Evolutionary conservation across 768 basidiomycete genomes (phyloP), one percentile per base, ranked within the genome.

Genomic region (Clitopilus passeckerianus): DNA sequence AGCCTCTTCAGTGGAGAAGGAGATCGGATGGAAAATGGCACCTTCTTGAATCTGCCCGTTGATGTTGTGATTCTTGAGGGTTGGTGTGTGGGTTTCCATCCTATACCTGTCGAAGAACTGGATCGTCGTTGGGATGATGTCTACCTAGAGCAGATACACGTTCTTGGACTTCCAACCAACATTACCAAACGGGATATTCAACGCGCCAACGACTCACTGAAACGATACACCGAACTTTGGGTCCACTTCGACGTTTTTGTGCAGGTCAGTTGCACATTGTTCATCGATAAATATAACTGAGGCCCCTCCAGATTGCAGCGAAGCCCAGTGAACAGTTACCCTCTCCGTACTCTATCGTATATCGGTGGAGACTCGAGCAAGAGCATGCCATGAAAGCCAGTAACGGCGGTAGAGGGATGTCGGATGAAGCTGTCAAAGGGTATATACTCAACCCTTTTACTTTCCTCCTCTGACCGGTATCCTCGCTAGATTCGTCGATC

Each of bases 1-100:
- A 90, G 89, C 63, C 70, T 89, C 46, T 85, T 82, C 66, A 71
- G 74, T 37, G 96, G 96, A 1, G 80, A 91, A 72, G 96, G 96
- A 0, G 96, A 98, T 71, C 86, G 96, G 14, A 66, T 84, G 1
- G 63, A 66, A 34, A 66, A 74, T 35, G 81, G 83, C 15, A 68
- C 72, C 0, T 63, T 75, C 1, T 75, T 93, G 6, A 63, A 67
- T 12, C 75, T 62, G 68, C 71, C 54, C 66, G 77, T 67, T 5
- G 93, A 99, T 67, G 76, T 98, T 14, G 88, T 98, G 54, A 80
- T 99, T 54, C 75, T 99, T 54, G 97, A 99, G 75, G 97, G 97
- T 9, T 99, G 97, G 97, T 94, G 89, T 72, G 85, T 91, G 22
- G 95, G 96, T 0, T 98, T 97, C 69, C 79, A 80, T 55, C 87